Base-by-base conservation (phyloP, 108 stramenopile species). In the Fragilaria crotonensis region DNA sequence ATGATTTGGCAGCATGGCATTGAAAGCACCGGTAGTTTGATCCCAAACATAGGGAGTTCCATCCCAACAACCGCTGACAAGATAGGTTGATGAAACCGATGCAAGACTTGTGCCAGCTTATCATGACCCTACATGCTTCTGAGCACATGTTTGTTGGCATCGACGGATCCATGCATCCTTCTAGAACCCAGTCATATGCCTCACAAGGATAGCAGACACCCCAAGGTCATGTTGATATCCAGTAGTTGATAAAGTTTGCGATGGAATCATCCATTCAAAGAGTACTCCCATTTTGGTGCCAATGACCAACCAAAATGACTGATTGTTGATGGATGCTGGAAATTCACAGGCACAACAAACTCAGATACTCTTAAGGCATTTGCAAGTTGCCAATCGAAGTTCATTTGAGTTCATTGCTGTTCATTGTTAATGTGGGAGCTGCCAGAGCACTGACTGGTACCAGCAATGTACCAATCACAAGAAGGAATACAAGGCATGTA, bases 1-100 rank as follows among this genome's bases (percentile, higher is more conserved):
- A 58, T 93, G 91, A 31, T 71, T 80, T 3, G 59, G 33, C 25
- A 93, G 62, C 0, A 83, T 84, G 1, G 73, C 81, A 30, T 89
- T 30, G 54, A 77, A 25, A 11, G 73, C 52, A 28, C 60, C 48
- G 30, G 52, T 48, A 5, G 19, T 18, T 17, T 78, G 30, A 59
- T 86, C 64, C 91, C 91, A 93, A 7, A 93, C 59, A 60, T 79
- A 81, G 56, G 87, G 87, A 21, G 87, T 87, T 33, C 91, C 91
- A 70, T 93, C 91, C 91, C 91, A 93, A 7, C 79, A 83, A 21
- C 91, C 91, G 31, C 76, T 78, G 9, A 89, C 60, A 0, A 93
- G 62, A 67, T 68, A 76, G 20, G 48, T 1, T 2, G 64, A 62
- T 3, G 11, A 20, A n/a, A 9, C 49, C 69, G 76, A 76, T 1